Evolutionary conservation across 139 green algal genomes (phyloP), one percentile per base, ranked within the genome.

Genomic region (Chlorella sp.): DNA sequence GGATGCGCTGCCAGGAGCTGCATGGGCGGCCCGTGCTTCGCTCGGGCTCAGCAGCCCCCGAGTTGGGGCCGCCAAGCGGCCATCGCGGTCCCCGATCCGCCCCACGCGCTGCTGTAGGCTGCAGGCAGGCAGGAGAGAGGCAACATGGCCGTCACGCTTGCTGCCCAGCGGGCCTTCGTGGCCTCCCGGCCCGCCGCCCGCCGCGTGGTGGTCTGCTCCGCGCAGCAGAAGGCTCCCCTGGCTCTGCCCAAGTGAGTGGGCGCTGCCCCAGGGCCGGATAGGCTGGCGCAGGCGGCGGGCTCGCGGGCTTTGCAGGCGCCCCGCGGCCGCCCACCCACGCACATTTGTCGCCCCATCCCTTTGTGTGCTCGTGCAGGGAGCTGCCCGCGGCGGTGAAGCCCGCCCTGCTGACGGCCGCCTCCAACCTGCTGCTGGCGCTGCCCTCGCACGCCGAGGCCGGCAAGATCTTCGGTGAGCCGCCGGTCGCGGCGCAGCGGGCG

Each of bases 371-470:
- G 36, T 51, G 81, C 74, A 91, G 73, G 73, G 74, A 90, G 72
- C 74, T 93, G 72, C 81, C 91, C 76, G 84, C 87, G 15, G 60
- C 89, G 20, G 60, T 93, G 44, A 91, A 93, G 88, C 88, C 92
- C 51, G 89, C 91, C 34, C 81, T 88, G n/a, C 63, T 91, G 30
- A 87, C 85, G 16, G 87, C 87, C 1, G 56, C 96, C 18, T 90
- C 92, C 39, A 96, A 97, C 80, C 76, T 90, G 11, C 74, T 98
- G 60, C 86, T 95, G 85, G 92, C 95, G 13, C 51, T 94, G 75
- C 93, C 94, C 47, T 92, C 95, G 12, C 86, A 90, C 72, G 94
- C 95, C 41, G 95, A 97, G 79, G 89, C 92, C 38, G 95, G 92
- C 82, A 95, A 95, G 80, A 92, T 94, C 68, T 95, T 94, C 85